Evolutionary conservation across 768 basidiomycete genomes (phyloP).

Genomic region (Boletales sp.): DNA sequence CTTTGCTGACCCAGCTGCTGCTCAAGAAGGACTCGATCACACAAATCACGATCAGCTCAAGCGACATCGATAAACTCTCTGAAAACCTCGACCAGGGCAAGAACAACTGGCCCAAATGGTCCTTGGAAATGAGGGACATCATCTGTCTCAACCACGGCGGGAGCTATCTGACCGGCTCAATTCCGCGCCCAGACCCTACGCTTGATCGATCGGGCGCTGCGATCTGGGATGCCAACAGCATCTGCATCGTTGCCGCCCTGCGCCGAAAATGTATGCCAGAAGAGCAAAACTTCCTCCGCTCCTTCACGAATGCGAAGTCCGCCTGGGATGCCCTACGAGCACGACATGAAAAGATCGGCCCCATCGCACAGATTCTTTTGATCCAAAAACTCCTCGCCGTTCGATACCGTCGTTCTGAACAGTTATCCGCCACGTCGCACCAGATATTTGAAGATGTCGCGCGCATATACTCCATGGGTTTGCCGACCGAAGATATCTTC

Average conservation of each 20-base stretch:
- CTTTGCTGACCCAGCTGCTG: too few species aligned
- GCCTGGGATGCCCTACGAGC: conserved; percentile 1
- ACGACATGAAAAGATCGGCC: conserved; percentile 16
- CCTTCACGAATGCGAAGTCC: not conserved
- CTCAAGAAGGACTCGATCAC: too few species aligned
- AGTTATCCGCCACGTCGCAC: conserved; percentile 3
- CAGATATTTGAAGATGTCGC: too few species aligned
- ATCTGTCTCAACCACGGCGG: too few species aligned
- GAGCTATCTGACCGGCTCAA: too few species aligned
- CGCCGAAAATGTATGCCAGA: not conserved
- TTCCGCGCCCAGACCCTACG: not conserved
- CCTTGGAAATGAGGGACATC: not conserved
- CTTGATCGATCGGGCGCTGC: not conserved
- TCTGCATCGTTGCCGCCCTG: not conserved
- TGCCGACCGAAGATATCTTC: too few species aligned
- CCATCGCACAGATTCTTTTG: conserved; percentile 15
- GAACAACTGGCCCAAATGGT: conserved; percentile 1
- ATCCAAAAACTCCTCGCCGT: conserved; percentile 13
- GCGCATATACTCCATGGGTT: too few species aligned
- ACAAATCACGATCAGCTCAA: not conserved
- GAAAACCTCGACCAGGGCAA: not conserved
- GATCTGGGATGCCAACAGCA: conserved; percentile 5
- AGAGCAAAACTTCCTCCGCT: not conserved
- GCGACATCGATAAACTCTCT: not conserved
- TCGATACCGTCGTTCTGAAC: conserved; percentile 1